A percentile compares a stretch with the other conserved stretches of the same genome.
phyloP scores from a whole-genome alignment of 805 yeast species.

The Pichia paraexigua region DNA sequence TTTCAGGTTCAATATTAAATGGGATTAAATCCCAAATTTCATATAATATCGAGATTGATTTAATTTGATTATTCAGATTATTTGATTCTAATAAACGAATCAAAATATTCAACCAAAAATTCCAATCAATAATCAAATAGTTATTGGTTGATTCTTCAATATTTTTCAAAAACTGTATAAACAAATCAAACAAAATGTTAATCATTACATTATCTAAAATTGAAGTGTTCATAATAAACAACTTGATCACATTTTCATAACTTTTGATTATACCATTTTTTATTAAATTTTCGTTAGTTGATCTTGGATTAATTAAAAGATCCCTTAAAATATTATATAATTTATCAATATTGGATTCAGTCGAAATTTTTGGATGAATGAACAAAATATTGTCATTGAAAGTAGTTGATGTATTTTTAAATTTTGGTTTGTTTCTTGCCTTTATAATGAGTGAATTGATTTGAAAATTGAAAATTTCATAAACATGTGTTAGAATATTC shows the following conservation, averaged over 20 bases:
- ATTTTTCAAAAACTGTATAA: conserved; percentile 19
- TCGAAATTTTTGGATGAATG: conserved; percentile 8
- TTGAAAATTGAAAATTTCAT: conserved; percentile 30
- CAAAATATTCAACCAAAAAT: conserved; percentile 62
- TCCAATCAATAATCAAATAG: conserved; percentile 46
- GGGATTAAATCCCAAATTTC: conserved; percentile 71
- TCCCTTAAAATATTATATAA: conserved; percentile 31
- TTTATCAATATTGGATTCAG: conserved; percentile 24
- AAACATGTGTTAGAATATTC: conserved; percentile 37
- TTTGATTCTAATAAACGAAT: conserved; percentile 54
- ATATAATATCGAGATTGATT: conserved; percentile 58
- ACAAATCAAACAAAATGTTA: conserved; percentile 19
- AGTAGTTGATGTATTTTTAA: not conserved
- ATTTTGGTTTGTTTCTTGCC: not conserved
- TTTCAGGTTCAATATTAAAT: conserved; percentile 7
- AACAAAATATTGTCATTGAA: not conserved
- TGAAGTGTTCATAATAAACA: conserved; percentile 18
- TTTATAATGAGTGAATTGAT: conserved; percentile 1
- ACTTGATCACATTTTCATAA: conserved; percentile 19
- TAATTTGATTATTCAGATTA: conserved; percentile 52
- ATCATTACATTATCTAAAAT: conserved; percentile 19
- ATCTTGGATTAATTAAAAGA: conserved; percentile 24
- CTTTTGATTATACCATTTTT: conserved; percentile 16
- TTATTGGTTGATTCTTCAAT: conserved; percentile 13
- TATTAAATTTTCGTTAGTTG: conserved; percentile 22